A percentile compares a stretch with the other conserved stretches of the same genome.
Evolutionary conservation across 2,329 filamentous ascomycete genomes (phyloP).

Genomic region (Hymenoscyphus albidus): DNA sequence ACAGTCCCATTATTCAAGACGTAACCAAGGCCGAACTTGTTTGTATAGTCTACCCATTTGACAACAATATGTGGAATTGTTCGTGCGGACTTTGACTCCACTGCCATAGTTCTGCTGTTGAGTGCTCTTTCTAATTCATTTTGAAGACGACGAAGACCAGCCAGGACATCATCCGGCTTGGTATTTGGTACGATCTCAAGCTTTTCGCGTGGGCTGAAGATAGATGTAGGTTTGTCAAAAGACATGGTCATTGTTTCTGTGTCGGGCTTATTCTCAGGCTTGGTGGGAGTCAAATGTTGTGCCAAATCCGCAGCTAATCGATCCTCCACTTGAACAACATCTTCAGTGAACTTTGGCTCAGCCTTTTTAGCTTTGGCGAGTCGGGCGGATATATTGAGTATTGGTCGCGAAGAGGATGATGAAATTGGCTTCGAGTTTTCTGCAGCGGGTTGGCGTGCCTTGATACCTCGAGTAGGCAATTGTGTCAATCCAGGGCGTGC

Average conservation of each 20-base stretch:
- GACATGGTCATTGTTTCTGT: constrained; percentile 40
- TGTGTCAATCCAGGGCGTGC: constrained; percentile 49
- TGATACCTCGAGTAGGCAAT: constrained; percentile 19
- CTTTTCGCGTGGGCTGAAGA: constrained; percentile 55
- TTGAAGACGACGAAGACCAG: constrained; percentile 54
- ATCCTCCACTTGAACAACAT: constrained; percentile 29
- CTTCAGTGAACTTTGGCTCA: constrained; percentile 20
- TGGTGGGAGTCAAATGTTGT: constrained; percentile 26
- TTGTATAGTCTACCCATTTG: constrained; percentile 87
- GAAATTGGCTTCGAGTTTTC: constrained; percentile 5
- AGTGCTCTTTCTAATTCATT: constrained; percentile 58
- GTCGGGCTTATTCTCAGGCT: constrained; percentile 23
- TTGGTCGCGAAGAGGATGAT: constrained; percentile 19
- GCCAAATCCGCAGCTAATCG: constrained; percentile 33
- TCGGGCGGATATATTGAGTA: constrained; percentile 16
- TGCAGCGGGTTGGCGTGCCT: constrained; percentile 18
- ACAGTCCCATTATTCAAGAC: constrained; percentile 79
- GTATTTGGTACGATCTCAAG: constrained; percentile 49
- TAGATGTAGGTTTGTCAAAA: constrained; percentile 27
- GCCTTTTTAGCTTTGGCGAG: constrained; percentile 16
- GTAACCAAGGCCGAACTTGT: constrained; percentile 81
- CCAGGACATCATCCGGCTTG: constrained; percentile 54
- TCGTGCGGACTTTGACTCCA: constrained; percentile 52
- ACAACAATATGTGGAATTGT: constrained; percentile 61
- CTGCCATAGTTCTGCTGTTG: constrained; percentile 60